Base-by-base conservation (phyloP, 495 filamentous ascomycete genomes). In the Penicillium nucicola region DNA sequence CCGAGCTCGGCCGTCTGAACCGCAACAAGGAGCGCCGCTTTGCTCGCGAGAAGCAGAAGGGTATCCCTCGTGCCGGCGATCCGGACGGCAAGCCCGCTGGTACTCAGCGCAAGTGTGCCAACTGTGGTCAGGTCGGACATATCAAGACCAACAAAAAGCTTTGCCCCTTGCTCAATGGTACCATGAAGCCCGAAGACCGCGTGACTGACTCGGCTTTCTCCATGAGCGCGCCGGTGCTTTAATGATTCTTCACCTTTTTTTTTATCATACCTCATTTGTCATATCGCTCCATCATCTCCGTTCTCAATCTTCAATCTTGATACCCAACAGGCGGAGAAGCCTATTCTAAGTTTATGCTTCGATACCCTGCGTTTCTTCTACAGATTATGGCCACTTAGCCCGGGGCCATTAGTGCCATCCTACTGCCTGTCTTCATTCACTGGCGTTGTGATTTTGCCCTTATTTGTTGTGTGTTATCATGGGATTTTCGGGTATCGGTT, bases 71-170 rank as follows among this genome's bases (percentile, higher is more conserved):
- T 30, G 57, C 74, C 33, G 70, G 64, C 36, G 73, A 75, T 12
- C 68, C 63, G 5, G 72, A 74, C n/a, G 65, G 68, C 30, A 81
- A 79, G 48, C 75, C 83, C 1, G 75, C 69, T 17, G 80, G 80
- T 54, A 99, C 93, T 2, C 89, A 88, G 22, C 81, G 95, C 53
- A 97, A 97, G 67, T 99, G 93, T 62, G 92, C 95, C 20, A 97
- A 96, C 67, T 99, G 93, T 60, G 92, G 92, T 28, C 85, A 91
- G 60, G 85, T 92, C 17, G 93, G 93, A 19, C 93, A 99, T 61
- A 99, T 99, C 78, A 95, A 95, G 70, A 97, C 92, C n/a, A 97
- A 97, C 75, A 93, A 96, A 77, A 97, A 92, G 87, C 86, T 95
- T 57, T 97, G 91, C 59, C 91, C 91, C 5, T 72, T 95, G 60